phyloP scores from a whole-genome alignment of 2,329 filamentous ascomycete species.

The Microdochium trichocladiopsis region DNA sequence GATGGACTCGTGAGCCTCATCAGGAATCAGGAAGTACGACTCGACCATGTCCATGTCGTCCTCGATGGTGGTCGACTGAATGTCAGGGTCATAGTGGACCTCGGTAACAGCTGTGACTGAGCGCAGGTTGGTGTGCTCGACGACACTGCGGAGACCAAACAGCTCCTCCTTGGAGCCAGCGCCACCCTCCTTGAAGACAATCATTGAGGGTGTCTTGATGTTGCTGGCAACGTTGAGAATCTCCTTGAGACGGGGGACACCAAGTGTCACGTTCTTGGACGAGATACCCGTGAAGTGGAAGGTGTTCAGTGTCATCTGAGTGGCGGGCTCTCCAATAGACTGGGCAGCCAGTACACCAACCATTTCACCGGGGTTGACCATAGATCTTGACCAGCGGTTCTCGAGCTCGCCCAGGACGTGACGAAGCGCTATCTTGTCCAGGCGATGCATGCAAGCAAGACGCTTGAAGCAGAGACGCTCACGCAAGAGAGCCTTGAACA shows the following conservation, averaged over 20 bases:
- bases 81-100: slow-evolving; percentile 94
- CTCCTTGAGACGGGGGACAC: slow-evolving; percentile 98
- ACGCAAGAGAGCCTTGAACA: slow-evolving; percentile 88
- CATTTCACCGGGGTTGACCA: slow-evolving; percentile 94
- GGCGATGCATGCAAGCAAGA: slow-evolving; percentile 73
- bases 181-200: slow-evolving; percentile 68
- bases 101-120: slow-evolving; percentile 89
- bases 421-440: slow-evolving; percentile 88
- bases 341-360: slow-evolving; percentile 95
- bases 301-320: slow-evolving; percentile 98
- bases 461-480: slow-evolving; percentile 90
- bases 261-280: slow-evolving; percentile 98
- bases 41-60: slow-evolving; percentile 92
- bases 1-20: slow-evolving; percentile 55
- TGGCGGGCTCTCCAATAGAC: slow-evolving; percentile 97
- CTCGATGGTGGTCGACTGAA: slow-evolving; percentile 76
- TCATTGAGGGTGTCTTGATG: slow-evolving; percentile 98
- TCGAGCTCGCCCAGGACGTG: slow-evolving; percentile 89
- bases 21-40: slow-evolving; percentile 91
- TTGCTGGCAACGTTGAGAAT: slow-evolving; percentile 97
- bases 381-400: slow-evolving; percentile 76
- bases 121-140: slow-evolving; percentile 90
- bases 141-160: slow-evolving; percentile 77
- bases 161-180: slow-evolving; percentile 69
- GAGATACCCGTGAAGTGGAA: slow-evolving; percentile 99